Percentiles rank a stretch among this genome's conserved stretches.
phyloP scores from a whole-genome alignment of 2,329 filamentous ascomycete genomes.

The Penicillium sp. region DNA sequence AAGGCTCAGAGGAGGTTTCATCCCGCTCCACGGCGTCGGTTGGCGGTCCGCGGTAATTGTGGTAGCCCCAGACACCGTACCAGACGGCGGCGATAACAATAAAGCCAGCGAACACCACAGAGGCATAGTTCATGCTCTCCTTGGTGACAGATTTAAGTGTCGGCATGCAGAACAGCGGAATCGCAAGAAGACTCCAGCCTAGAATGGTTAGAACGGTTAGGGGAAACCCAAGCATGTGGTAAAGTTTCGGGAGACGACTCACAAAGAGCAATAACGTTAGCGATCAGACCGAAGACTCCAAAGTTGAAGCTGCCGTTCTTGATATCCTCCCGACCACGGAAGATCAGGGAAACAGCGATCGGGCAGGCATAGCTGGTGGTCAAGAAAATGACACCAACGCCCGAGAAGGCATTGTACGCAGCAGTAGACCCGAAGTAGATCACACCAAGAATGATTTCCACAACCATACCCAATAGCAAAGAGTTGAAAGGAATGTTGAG shows the following conservation, averaged over 20 bases:
- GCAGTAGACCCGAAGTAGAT: slow-evolving; percentile 72
- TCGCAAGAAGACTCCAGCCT: slow-evolving; percentile 57
- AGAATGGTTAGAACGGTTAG: slow-evolving; percentile 1
- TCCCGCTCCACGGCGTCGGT: slow-evolving; percentile 21
- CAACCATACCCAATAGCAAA: slow-evolving; percentile 56
- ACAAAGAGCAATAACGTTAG: slow-evolving; percentile 59
- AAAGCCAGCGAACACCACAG: slow-evolving; percentile 63
- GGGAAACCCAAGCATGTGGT: neutral
- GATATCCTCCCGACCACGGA: slow-evolving; percentile 53
- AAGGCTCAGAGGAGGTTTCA: neutral
- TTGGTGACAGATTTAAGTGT: slow-evolving; percentile 52
- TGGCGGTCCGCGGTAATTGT: slow-evolving; percentile 41
- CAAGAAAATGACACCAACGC: slow-evolving; percentile 68
- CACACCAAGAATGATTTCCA: slow-evolving; percentile 62
- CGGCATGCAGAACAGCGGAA: slow-evolving; percentile 57
- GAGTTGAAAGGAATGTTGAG: slow-evolving; percentile 63
- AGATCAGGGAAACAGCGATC: slow-evolving; percentile 53
- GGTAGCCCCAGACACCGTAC: slow-evolving; percentile 62
- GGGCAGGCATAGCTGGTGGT: slow-evolving; percentile 61
- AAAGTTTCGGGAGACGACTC: slow-evolving; percentile 24
- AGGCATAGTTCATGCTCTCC: slow-evolving; percentile 61
- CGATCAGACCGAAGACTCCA: slow-evolving; percentile 52
- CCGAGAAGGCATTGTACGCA: slow-evolving; percentile 72
- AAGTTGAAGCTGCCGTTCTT: slow-evolving; percentile 41
- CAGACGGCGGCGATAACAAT: slow-evolving; percentile 53